phyloP scores from a whole-genome alignment of 1,284 basidiomycete genomes.

The Pseudozyma sp. region DNA sequence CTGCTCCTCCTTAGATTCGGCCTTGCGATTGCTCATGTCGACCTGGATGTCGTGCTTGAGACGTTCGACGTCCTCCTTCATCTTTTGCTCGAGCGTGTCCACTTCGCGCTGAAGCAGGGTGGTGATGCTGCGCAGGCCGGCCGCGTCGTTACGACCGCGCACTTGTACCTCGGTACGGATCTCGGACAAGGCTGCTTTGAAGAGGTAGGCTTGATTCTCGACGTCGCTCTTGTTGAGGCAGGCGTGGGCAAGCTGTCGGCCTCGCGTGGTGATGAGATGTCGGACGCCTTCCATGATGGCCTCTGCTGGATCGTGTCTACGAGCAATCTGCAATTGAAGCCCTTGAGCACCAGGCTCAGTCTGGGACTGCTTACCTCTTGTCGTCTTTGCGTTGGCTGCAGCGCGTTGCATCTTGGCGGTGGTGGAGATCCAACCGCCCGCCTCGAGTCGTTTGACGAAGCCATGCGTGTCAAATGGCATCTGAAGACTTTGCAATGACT shows the following conservation, averaged over 20 bases:
- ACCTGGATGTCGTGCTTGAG: slow-evolving; percentile 97
- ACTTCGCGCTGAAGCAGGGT: slow-evolving; percentile 86
- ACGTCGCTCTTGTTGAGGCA: slow-evolving; percentile 85
- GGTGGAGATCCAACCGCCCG: slow-evolving; percentile 56
- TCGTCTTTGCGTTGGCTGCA: slow-evolving; percentile 11
- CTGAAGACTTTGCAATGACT: slow-evolving; percentile 42
- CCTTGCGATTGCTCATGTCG: slow-evolving; percentile 93
- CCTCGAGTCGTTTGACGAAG: slow-evolving; percentile 59
- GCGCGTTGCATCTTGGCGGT: slow-evolving; percentile 17
- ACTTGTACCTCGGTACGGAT: slow-evolving; percentile 87
- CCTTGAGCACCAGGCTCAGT: slow-evolving; percentile 13
- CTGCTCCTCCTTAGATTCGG: slow-evolving; percentile 87
- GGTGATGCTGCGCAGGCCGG: slow-evolving; percentile 80
- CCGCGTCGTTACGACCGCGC: slow-evolving; percentile 84
- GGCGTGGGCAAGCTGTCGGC: slow-evolving; percentile 79
- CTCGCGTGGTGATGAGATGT: slow-evolving; percentile 80
- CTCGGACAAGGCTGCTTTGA: slow-evolving; percentile 91
- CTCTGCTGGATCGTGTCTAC: slow-evolving; percentile 64
- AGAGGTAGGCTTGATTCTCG: slow-evolving; percentile 83
- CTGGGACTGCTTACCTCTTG: slow-evolving; percentile 27
- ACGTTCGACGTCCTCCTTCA: slow-evolving; percentile 90
- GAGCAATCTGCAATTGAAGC: slow-evolving; percentile 32
- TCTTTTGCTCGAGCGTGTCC: slow-evolving; percentile 85
- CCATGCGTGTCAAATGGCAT: slow-evolving; percentile 64
- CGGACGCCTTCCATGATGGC: slow-evolving; percentile 85